Evolutionary conservation across 805 yeast species (phyloP).

Genomic region (Teunomyces funiuensis): DNA sequence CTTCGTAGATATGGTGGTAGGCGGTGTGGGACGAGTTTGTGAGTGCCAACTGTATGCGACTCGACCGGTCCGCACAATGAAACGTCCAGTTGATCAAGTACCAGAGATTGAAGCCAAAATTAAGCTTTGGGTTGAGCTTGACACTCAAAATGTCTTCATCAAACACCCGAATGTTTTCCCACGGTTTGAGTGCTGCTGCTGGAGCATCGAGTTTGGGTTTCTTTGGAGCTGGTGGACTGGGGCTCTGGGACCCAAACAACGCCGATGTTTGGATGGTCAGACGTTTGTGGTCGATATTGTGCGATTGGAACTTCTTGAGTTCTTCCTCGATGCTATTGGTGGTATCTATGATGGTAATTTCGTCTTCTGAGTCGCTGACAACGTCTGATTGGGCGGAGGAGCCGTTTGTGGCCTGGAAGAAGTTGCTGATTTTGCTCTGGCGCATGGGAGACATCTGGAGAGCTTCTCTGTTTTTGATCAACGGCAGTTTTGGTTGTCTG

Average conservation of each 20-base stretch:
- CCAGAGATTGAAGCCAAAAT: constrained; percentile 28
- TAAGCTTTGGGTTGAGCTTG: constrained; percentile 21
- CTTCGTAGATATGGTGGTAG: constrained; percentile 24
- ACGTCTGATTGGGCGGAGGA: constrained; percentile 13
- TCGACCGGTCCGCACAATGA: constrained; percentile 32
- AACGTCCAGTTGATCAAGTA: constrained; percentile 35
- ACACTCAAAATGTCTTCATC: constrained; percentile 30
- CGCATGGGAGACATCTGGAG: constrained; percentile 9
- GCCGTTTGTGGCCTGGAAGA: constrained; percentile 7
- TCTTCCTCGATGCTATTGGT: constrained; percentile 18
- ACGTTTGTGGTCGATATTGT: constrained; percentile 10
- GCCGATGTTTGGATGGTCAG: constrained; percentile 2
- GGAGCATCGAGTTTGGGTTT: not conserved
- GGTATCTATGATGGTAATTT: constrained; percentile 6
- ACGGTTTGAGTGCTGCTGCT: not conserved
- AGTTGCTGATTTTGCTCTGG: constrained; percentile 11
- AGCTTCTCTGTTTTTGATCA: constrained; percentile 7
- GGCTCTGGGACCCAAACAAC: not conserved
- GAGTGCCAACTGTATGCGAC: constrained; percentile 17
- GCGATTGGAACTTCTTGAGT: constrained; percentile 16
- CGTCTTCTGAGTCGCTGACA: constrained; percentile 25
- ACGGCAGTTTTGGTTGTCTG: constrained; percentile 4
- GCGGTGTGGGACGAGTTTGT: constrained; percentile 18
- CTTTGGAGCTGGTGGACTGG: constrained; percentile 1
- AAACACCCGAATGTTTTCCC: constrained; percentile 22